phyloP scores from a whole-genome alignment of 441 rosid genomes.

The Gossypium davidsonii region DNA sequence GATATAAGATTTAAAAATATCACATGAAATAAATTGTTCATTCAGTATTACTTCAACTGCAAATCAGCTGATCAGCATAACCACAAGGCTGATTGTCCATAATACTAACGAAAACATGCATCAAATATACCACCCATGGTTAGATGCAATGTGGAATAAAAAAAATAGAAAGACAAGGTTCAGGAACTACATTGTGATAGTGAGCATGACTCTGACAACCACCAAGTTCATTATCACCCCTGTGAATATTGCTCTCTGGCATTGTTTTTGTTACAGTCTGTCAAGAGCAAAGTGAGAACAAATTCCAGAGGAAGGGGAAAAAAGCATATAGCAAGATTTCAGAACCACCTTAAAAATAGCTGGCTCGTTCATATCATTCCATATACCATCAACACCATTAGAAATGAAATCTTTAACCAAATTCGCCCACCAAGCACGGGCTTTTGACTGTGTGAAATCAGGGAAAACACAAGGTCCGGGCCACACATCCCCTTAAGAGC shows the following conservation, averaged over 20 bases:
- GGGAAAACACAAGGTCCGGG: constrained; percentile 97
- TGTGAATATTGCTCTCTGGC: constrained; percentile 81
- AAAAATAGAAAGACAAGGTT: constrained; percentile 2
- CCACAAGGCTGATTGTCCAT: neutral
- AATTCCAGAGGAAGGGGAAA: neutral
- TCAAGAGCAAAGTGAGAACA: constrained; percentile 21
- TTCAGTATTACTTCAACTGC: neutral
- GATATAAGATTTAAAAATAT: constrained; percentile 2
- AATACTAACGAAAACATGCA: neutral
- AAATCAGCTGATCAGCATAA: neutral
- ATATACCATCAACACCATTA: constrained; percentile 92
- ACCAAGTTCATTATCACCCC: constrained; percentile 78
- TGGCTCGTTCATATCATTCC: constrained; percentile 99
- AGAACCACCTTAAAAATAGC: constrained; percentile 68
- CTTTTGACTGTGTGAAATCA: constrained; percentile 72
- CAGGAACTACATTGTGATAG: constrained; percentile 79
- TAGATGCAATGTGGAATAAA: neutral
- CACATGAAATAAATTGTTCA: neutral
- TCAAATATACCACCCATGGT: neutral
- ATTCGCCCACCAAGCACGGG: constrained; percentile 88
- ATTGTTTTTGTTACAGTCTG: constrained; percentile 86
- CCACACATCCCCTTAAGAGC: constrained; percentile 80
- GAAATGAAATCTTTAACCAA: constrained; percentile 67
- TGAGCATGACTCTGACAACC: constrained; percentile 74
- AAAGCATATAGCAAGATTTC: neutral